Evolutionary conservation across 1,139 yeast genomes (phyloP).

Genomic region (Pichia sp.): DNA sequence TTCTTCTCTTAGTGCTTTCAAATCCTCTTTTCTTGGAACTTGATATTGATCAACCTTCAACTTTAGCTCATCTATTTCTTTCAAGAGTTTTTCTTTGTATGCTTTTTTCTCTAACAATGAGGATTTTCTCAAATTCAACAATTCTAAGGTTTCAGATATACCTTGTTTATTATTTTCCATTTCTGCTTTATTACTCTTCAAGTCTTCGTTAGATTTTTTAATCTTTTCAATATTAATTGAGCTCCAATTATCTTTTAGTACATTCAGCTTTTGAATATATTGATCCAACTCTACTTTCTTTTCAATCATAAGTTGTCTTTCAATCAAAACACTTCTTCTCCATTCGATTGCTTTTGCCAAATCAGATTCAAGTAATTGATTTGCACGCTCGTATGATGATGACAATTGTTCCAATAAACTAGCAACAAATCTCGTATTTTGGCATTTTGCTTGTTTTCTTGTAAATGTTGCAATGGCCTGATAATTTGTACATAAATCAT

Average conservation of each 20-base stretch:
- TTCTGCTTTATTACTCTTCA: not conserved
- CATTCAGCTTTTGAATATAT: conserved; percentile 8
- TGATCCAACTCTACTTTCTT: conserved; percentile 18
- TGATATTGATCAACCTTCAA: conserved; percentile 1
- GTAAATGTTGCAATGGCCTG: conserved; percentile 28
- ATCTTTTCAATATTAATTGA: conserved; percentile 10
- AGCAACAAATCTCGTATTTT: conserved; percentile 23
- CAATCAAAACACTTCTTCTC: conserved; percentile 19
- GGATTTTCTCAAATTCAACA: not conserved
- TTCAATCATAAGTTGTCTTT: conserved; percentile 22
- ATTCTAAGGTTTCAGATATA: conserved; percentile 1
- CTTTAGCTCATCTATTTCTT: conserved; percentile 7
- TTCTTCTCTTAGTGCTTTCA: conserved; percentile 1
- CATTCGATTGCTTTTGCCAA: conserved; percentile 21
- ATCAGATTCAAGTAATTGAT: conserved; percentile 17
- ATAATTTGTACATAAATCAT: conserved; percentile 25
- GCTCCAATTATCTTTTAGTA: conserved; percentile 12
- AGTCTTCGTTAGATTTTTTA: conserved; percentile 2
- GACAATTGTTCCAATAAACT: conserved; percentile 24
- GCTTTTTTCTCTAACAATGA: conserved; percentile 1
- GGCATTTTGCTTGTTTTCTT: conserved; percentile 26
- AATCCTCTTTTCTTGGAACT: conserved; percentile 8
- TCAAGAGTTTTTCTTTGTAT: conserved; percentile 3
- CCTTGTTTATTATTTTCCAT: not conserved
- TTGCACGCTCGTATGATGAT: conserved; percentile 22